These are phyloP conservation scores for Candida orba DNA, from an alignment of 805 yeast genomes.

Conservation along the genomic window DNA sequence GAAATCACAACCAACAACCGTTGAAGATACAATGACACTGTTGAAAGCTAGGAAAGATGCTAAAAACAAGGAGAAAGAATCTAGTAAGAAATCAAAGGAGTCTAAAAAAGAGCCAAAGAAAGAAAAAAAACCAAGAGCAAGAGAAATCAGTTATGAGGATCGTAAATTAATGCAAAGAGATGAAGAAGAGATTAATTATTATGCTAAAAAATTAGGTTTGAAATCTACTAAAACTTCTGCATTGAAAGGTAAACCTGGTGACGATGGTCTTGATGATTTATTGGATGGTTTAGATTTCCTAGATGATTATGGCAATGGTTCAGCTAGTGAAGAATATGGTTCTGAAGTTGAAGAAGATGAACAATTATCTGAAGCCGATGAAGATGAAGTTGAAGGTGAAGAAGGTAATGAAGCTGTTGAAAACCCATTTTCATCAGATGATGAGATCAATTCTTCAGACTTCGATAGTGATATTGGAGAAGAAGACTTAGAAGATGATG, in stretches of 20 bases:
- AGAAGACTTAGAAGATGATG: conserved; percentile 28
- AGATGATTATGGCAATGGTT: conserved; percentile 26
- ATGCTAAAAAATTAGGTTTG: conserved; percentile 74
- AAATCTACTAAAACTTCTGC: conserved; percentile 45
- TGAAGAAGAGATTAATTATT: conserved; percentile 74
- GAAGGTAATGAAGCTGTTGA: conserved; percentile 22
- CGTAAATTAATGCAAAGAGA: conserved; percentile 47
- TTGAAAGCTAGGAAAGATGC: conserved; percentile 24
- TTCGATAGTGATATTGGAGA: conserved; percentile 35
- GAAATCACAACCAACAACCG: conserved; percentile 16
- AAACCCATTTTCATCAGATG: conserved; percentile 33
- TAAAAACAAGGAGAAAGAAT: conserved; percentile 15
- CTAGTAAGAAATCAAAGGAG: conserved; percentile 6
- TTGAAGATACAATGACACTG: conserved; percentile 30
- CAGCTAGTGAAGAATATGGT: conserved; percentile 16
- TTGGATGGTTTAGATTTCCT: conserved; percentile 55
- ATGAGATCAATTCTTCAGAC: conserved; percentile 35
- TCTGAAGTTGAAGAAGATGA: conserved; percentile 21
- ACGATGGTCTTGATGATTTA: conserved; percentile 76
- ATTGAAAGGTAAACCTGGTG: conserved; percentile 39
- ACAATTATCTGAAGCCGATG: conserved; percentile 23
- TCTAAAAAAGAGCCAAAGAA: conserved; percentile 19
- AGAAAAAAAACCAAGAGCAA: conserved; percentile 13
- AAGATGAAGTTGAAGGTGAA: conserved; percentile 21
- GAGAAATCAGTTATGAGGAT: conserved; percentile 34